A percentile compares a stretch with the other conserved stretches of the same genome.
Evolutionary conservation across 805 yeast genomes (phyloP).

Genomic region (Wickerhamiella australiensis): DNA sequence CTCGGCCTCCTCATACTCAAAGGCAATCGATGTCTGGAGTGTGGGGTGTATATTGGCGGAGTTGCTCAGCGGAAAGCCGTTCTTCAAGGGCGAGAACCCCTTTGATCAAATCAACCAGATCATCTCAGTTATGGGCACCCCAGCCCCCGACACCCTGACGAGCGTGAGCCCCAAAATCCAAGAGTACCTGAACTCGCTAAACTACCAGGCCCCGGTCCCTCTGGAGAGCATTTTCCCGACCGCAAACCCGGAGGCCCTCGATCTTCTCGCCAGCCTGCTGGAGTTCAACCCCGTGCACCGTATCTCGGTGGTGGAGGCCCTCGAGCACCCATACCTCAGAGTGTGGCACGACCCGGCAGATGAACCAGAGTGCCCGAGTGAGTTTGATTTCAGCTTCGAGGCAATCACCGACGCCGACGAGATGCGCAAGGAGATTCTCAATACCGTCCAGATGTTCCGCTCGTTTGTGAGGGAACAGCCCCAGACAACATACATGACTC

Average conservation of each 20-base stretch:
- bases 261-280: conserved; percentile 53
- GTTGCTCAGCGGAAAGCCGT: conserved; percentile 69
- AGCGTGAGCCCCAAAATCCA: conserved; percentile 72
- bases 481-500: not conserved
- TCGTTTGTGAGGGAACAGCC: conserved; percentile 18
- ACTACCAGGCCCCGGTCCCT: conserved; percentile 52
- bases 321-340: conserved; percentile 71
- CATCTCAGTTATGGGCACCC: conserved; percentile 79
- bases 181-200: conserved; percentile 73
- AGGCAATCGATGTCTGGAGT: conserved; percentile 94
- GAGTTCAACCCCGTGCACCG: conserved; percentile 75
- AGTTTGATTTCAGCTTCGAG: conserved; percentile 84
- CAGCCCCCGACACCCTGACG: conserved; percentile 53
- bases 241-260: conserved; percentile 57
- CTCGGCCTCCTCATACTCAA: conserved; percentile 82
- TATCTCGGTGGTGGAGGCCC: conserved; percentile 72
- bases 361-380: conserved; percentile 81
- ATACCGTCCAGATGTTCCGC: conserved; percentile 45
- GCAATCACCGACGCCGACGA: conserved; percentile 67
- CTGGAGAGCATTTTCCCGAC: conserved; percentile 39
- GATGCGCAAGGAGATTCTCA: conserved; percentile 63
- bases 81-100: conserved; percentile 90
- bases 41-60: conserved; percentile 95
- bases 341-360: conserved; percentile 92
- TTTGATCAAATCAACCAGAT: conserved; percentile 81